phyloP scores from a whole-genome alignment of 306 rosid genomes.

The Nissolia schottii region DNA sequence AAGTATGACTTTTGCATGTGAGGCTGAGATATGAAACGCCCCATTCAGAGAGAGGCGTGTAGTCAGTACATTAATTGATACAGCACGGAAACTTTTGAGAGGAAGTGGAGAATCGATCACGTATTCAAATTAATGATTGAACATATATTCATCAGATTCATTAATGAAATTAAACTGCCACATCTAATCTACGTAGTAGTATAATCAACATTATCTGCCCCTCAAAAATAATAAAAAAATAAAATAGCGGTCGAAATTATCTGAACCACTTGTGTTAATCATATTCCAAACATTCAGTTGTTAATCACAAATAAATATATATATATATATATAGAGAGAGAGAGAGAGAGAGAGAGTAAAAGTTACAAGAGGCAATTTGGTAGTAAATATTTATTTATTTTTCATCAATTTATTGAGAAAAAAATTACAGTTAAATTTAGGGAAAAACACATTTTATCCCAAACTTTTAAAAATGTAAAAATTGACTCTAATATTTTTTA shows the following conservation, averaged over 20 bases:
- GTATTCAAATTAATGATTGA: conserved; percentile 3
- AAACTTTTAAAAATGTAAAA: too few relatives aligned
- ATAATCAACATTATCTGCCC: background rate
- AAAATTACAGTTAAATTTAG: too few relatives aligned
- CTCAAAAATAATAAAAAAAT: background rate
- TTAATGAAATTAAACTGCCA: background rate
- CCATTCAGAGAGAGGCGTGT: background rate
- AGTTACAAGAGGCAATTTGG: background rate
- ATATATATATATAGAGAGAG: too few relatives aligned
- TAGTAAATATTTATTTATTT: too few relatives aligned
- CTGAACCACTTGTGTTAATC: background rate
- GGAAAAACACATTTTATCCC: background rate
- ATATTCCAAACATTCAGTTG: background rate
- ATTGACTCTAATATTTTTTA: too few relatives aligned
- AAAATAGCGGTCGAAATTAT: background rate
- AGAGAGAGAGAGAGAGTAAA: too few relatives aligned
- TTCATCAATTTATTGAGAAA: too few relatives aligned
- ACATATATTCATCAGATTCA: background rate
- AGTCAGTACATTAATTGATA: background rate
- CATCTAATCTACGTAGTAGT: background rate
- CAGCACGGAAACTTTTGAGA: background rate
- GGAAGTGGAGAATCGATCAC: conserved; percentile 46
- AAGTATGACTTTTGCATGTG: background rate
- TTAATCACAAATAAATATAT: background rate
- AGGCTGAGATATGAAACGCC: background rate